Conservation (phyloP, 2,329 filamentous ascomycete genomes). For the Botrytis pseudocinerea region DNA sequence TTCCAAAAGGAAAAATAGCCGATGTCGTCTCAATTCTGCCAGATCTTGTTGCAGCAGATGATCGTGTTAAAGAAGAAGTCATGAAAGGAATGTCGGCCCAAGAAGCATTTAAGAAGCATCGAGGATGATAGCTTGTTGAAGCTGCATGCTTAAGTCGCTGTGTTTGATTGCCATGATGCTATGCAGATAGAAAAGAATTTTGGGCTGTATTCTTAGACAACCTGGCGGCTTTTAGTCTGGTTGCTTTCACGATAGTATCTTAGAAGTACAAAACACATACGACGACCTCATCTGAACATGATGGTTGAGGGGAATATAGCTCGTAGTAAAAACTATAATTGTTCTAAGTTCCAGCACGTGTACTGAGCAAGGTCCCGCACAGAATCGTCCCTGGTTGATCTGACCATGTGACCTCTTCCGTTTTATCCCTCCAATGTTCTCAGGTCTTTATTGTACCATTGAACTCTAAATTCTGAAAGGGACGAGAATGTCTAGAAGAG, state of each 20-base stretch:
- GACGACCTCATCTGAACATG: neutral
- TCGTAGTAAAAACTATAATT: neutral
- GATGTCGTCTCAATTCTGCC: constrained; percentile 57
- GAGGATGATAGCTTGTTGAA: constrained; percentile 24
- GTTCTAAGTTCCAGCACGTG: neutral
- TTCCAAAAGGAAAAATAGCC: constrained; percentile 61
- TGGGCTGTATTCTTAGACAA: neutral
- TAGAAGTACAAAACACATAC: neutral
- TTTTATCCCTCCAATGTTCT: neutral
- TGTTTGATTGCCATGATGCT: neutral
- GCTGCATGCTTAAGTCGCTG: neutral
- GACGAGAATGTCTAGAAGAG: neutral
- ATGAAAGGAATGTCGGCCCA: constrained; percentile 59
- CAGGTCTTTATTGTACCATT: neutral
- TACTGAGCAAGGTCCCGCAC: neutral
- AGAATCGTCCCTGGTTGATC: neutral
- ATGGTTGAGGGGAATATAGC: neutral
- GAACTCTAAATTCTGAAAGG: neutral
- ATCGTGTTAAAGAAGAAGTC: constrained; percentile 66
- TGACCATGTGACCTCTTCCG: neutral
- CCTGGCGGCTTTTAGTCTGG: neutral
- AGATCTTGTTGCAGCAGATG: constrained; percentile 49
- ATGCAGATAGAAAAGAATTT: neutral
- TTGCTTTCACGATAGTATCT: neutral
- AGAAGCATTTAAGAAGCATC: constrained; percentile 60